Evolutionary conservation across 1,284 basidiomycete species (phyloP).

Genomic region (Ceratobasidium sp.): DNA sequence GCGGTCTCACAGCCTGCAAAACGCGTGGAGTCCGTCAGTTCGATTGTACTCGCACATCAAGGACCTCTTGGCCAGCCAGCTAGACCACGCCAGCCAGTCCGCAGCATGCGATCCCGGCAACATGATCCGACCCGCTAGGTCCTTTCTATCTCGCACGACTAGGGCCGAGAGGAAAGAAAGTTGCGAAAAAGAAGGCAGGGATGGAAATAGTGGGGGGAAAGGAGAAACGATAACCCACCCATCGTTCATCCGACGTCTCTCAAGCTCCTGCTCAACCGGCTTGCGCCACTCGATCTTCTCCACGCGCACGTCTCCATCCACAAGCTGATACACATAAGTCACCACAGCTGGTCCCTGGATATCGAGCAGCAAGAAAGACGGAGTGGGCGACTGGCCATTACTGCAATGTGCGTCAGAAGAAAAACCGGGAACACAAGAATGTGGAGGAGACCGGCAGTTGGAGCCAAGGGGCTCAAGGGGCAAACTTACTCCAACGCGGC

Average conservation of each 20-base stretch:
- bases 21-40: constrained; percentile 29
- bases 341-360: constrained; percentile 95
- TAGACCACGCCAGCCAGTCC: neutral
- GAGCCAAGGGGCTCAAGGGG: neutral
- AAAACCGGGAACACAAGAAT: constrained; percentile 38
- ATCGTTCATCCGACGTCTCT: constrained; percentile 44
- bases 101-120: neutral
- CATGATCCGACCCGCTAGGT: constrained; percentile 5
- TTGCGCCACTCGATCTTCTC: constrained; percentile 73
- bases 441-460: constrained; percentile 51
- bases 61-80: neutral
- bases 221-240: constrained; percentile 14
- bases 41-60: constrained; percentile 30
- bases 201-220: neutral
- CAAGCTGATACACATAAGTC: constrained; percentile 95
- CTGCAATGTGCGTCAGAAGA: constrained; percentile 23
- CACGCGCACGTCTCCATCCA: constrained; percentile 91
- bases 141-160: constrained; percentile 9
- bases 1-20: constrained; percentile 41
- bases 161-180: neutral
- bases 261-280: constrained; percentile 44
- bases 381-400: constrained; percentile 66
- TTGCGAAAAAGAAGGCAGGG: neutral
- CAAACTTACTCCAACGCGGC: constrained; percentile 67
- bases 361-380: constrained; percentile 94